These are phyloP conservation scores for Microthlaspi erraticum DNA, from an alignment of 345 rosid genomes.

Conservation along the genomic window DNA sequence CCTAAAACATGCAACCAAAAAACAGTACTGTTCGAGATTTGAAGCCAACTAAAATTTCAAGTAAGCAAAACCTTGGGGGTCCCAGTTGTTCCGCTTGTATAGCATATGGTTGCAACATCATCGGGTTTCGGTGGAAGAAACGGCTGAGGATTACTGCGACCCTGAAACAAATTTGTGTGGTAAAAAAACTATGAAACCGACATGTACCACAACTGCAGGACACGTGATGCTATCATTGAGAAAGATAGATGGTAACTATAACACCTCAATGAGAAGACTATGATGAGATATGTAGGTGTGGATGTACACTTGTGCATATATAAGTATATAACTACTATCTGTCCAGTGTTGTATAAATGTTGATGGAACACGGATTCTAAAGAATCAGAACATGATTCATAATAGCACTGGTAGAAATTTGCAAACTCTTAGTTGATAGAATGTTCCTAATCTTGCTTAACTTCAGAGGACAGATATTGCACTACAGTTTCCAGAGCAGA, in stretches of 20 bases:
- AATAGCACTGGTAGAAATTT: slow-evolving; percentile 19
- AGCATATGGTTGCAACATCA: slow-evolving; percentile 93
- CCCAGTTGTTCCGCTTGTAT: slow-evolving; percentile 99
- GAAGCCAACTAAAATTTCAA: slow-evolving; percentile 17
- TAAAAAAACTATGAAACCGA: slow-evolving; percentile 33
- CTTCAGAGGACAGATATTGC: not conserved
- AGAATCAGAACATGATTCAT: slow-evolving; percentile 12
- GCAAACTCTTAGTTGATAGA: slow-evolving; percentile 10
- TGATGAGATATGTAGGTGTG: slow-evolving; percentile 22
- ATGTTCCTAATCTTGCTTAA: slow-evolving; percentile 13
- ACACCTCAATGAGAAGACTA: slow-evolving; percentile 3
- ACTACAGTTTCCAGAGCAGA: not conserved
- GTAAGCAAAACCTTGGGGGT: slow-evolving; percentile 79
- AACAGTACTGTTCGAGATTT: slow-evolving; percentile 4
- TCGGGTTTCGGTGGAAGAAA: slow-evolving; percentile 81
- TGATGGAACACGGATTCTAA: not conserved
- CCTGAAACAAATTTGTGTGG: slow-evolving; percentile 48
- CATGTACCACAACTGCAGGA: slow-evolving; percentile 21
- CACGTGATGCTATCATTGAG: slow-evolving; percentile 12
- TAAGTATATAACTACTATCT: slow-evolving; percentile 19
- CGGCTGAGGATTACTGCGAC: slow-evolving; percentile 71
- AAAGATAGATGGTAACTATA: slow-evolving; percentile 12
- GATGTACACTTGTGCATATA: slow-evolving; percentile 27
- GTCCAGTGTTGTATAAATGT: not conserved
- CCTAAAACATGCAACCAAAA: slow-evolving; percentile 4